A percentile compares a stretch with the other conserved stretches of the same genome.
Evolutionary conservation across 2,329 filamentous ascomycete genomes (phyloP).

Genomic region (Graphilbum ipis-grandicollis): DNA sequence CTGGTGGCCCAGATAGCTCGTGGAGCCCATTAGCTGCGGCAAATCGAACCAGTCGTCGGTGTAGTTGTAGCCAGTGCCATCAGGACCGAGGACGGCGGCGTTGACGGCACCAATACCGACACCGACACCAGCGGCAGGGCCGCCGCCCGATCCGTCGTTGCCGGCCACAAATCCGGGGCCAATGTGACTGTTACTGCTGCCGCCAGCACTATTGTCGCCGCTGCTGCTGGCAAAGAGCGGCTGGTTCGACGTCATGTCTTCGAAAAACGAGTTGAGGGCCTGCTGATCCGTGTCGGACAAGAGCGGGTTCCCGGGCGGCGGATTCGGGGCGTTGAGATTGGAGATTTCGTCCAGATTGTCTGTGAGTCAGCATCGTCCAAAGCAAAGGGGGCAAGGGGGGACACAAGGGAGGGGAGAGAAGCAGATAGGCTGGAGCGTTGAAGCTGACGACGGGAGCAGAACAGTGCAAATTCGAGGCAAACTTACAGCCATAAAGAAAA

Average conservation of each 20-base stretch:
- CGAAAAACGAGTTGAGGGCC: constrained; percentile 40
- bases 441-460: no score
- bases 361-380: neutral
- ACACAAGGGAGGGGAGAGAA: neutral
- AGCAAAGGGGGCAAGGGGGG: neutral
- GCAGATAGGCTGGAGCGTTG: no score
- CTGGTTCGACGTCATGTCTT: constrained; percentile 32
- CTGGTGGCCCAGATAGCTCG: constrained; percentile 44
- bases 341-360: neutral
- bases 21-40: constrained; percentile 47
- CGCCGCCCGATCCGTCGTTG: no score
- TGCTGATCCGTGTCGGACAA: constrained; percentile 45
- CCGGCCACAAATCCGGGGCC: no score
- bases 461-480: neutral
- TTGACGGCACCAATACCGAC: neutral
- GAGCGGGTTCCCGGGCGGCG: constrained; percentile 46
- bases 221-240: neutral
- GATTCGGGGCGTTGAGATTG: constrained; percentile 33
- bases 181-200: no score
- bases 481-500: constrained; percentile 52
- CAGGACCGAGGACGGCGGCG: neutral
- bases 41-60: constrained; percentile 38
- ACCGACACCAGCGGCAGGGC: no score
- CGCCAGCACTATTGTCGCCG: no score
- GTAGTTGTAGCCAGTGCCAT: neutral